Evolutionary conservation across 179 eudicot genomes (phyloP).

Genomic region (Spinacia oleracea): DNA sequence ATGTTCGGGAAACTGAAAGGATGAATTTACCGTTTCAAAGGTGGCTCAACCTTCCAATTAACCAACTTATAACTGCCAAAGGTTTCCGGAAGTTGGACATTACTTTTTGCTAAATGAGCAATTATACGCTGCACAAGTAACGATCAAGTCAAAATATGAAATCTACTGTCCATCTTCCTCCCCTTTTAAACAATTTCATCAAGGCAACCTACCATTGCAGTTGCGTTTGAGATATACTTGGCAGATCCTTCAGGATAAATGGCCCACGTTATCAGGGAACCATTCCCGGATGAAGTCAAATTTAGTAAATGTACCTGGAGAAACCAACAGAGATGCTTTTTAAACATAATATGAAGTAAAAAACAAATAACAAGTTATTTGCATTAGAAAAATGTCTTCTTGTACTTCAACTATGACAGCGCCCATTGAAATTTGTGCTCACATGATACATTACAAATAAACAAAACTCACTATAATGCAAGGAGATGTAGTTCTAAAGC

Average conservation of each 20-base stretch:
- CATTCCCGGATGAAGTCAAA: conserved; percentile 55
- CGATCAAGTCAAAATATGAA: conserved; percentile 16
- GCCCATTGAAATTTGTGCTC: neutral
- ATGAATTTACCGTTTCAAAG: conserved; percentile 45
- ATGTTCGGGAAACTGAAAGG: neutral
- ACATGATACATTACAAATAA: neutral
- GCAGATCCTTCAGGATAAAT: conserved; percentile 66
- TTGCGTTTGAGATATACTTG: conserved; percentile 54
- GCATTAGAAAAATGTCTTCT: neutral
- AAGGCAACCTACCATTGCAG: conserved; percentile 60
- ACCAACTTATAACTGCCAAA: conserved; percentile 68
- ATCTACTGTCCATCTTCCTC: conserved; percentile 15
- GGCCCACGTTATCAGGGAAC: conserved; percentile 65
- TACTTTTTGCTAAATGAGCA: conserved; percentile 53
- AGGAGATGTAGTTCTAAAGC: neutral
- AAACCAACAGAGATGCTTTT: conserved; percentile 22
- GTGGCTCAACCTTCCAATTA: conserved; percentile 67
- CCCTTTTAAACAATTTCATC: neutral
- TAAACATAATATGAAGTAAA: conserved; percentile 8
- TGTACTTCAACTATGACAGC: neutral
- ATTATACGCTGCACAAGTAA: conserved; percentile 59
- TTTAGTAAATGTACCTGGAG: conserved; percentile 70
- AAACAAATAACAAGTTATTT: no score
- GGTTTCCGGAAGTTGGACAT: conserved; percentile 61
- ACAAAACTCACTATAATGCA: neutral